Conservation (phyloP, 2,329 filamentous ascomycete species). For the Colletotrichum spinosum region DNA sequence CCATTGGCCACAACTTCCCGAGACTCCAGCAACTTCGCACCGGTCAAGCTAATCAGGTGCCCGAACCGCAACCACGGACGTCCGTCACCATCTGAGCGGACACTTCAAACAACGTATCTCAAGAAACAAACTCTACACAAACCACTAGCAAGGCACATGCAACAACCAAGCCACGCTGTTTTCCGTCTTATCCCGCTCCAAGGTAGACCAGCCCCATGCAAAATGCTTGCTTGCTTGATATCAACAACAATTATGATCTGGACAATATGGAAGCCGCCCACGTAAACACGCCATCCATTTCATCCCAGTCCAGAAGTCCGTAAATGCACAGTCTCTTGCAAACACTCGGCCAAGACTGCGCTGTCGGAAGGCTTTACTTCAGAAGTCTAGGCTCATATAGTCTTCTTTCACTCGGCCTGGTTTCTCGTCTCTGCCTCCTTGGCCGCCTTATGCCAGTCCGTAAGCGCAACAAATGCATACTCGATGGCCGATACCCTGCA, state of each 20-base stretch:
- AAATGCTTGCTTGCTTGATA: slow-evolving; percentile 3
- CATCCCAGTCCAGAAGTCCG: too few species aligned
- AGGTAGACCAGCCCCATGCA: background rate
- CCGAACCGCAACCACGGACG: slow-evolving; percentile 23
- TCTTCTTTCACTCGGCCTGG: slow-evolving; percentile 44
- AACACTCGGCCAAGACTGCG: too few species aligned
- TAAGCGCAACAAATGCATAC: slow-evolving; percentile 63
- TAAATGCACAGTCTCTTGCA: too few species aligned
- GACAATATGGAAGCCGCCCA: too few species aligned
- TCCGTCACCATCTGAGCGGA: slow-evolving; percentile 26
- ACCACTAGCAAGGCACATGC: background rate
- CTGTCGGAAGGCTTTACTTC: background rate
- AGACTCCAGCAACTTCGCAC: slow-evolving; percentile 6
- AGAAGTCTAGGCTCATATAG: slow-evolving; percentile 42
- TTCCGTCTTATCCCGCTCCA: background rate
- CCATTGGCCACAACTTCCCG: slow-evolving; percentile 2
- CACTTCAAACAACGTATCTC: background rate
- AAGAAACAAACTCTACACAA: too few species aligned
- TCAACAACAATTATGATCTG: background rate
- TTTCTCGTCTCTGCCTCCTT: slow-evolving; percentile 66
- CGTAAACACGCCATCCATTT: too few species aligned
- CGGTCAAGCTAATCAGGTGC: slow-evolving; percentile 15
- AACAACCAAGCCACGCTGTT: background rate
- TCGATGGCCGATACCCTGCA: slow-evolving; percentile 64
- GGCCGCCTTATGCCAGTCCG: slow-evolving; percentile 66